Percentiles rank a stretch among this genome's conserved stretches.
These are phyloP conservation scores for Pseudogymnoascus sp. DNA, from an alignment of 2,329 filamentous ascomycete species.

Conservation along the genomic window DNA sequence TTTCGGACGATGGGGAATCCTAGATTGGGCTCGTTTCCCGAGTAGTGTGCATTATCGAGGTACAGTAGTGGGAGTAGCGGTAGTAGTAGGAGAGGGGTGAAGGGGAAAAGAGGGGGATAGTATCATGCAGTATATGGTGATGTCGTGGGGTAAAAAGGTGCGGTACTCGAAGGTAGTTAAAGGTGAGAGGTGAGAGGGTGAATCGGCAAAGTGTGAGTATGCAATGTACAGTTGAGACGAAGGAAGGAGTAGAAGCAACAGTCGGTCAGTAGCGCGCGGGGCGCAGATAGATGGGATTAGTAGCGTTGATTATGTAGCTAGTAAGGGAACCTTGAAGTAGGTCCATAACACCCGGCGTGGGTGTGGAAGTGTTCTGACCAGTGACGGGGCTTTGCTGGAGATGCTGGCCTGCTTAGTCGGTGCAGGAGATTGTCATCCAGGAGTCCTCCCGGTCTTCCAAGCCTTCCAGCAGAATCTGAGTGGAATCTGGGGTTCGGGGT, in stretches of 20 bases:
- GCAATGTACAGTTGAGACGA: not conserved
- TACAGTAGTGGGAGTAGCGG: not conserved
- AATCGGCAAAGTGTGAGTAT: not conserved
- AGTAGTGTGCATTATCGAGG: slow-evolving; percentile 4
- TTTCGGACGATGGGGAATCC: not conserved
- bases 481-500: slow-evolving; percentile 2
- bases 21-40: slow-evolving; percentile 6
- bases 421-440: slow-evolving; percentile 5
- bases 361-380: not conserved
- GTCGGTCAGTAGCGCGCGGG: slow-evolving; percentile 1
- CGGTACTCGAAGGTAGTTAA: slow-evolving; percentile 3
- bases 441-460: not conserved
- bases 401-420: not conserved
- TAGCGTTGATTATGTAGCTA: slow-evolving; percentile 3
- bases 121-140: slow-evolving; percentile 3
- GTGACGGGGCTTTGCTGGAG: not conserved
- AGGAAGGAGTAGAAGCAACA: slow-evolving; percentile 3
- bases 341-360: slow-evolving; percentile 1
- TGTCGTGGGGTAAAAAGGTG: slow-evolving; percentile 1
- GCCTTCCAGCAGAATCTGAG: not conserved
- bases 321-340: slow-evolving; percentile 1
- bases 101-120: not conserved
- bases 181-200: slow-evolving; percentile 2
- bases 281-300: not conserved
- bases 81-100: not conserved